These are phyloP conservation scores for Blumeria hordei DNA, from an alignment of 2,329 filamentous ascomycete genomes.

Conservation along the genomic window DNA sequence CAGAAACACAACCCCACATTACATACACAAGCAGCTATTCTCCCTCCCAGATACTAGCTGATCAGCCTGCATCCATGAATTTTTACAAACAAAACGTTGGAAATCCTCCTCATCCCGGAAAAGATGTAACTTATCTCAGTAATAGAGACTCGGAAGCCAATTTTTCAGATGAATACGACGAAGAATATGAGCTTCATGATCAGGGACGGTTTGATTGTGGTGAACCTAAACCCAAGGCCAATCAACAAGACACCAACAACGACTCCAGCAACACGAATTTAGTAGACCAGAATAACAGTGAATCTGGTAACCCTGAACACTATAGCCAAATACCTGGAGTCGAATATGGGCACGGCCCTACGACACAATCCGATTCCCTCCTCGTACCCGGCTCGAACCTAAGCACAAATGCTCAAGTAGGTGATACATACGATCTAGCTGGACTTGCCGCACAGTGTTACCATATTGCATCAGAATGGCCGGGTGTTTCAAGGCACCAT, in stretches of 20 bases:
- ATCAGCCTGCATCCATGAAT: constrained; percentile 17
- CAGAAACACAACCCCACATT: not conserved
- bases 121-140: not conserved
- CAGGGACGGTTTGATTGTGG: constrained; percentile 37
- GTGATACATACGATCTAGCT: constrained; percentile 31
- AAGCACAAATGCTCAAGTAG: constrained; percentile 5
- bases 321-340: constrained; percentile 10
- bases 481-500: constrained; percentile 53
- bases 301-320: constrained; percentile 7
- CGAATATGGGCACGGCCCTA: constrained; percentile 10
- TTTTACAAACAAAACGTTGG: constrained; percentile 23
- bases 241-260: constrained; percentile 22
- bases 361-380: constrained; percentile 4
- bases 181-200: constrained; percentile 44
- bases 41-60: constrained; percentile 20
- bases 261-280: constrained; percentile 31
- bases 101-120: constrained; percentile 9
- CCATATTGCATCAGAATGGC: constrained; percentile 46
- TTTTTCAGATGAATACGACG: constrained; percentile 48
- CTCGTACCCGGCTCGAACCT: not conserved
- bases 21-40: constrained; percentile 11
- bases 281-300: constrained; percentile 2
- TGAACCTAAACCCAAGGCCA: constrained; percentile 33
- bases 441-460: constrained; percentile 29
- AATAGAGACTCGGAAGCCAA: constrained; percentile 24